Conservation (phyloP, 1,284 basidiomycete genomes). For the Inonotus hispidus region DNA sequence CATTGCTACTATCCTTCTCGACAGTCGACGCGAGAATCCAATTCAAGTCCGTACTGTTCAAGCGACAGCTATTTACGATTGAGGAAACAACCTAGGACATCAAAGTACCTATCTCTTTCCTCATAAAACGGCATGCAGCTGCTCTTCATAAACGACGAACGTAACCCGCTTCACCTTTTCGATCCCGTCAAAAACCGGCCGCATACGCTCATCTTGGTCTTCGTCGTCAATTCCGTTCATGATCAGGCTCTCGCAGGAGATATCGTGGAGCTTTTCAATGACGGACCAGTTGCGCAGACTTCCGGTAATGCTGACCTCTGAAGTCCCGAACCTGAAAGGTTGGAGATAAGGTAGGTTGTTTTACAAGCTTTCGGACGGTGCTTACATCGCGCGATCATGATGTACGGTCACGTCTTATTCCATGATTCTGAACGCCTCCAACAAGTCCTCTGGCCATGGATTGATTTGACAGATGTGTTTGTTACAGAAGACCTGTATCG, state of each 20-base stretch:
- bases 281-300: conserved; percentile 30
- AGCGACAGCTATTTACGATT: neutral
- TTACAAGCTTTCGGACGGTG: too few relatives aligned
- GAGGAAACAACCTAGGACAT: neutral
- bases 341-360: too few relatives aligned
- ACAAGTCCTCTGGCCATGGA: conserved; percentile 24
- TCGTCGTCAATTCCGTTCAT: conserved; percentile 29
- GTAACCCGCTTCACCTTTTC: conserved; percentile 29
- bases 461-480: conserved; percentile 22
- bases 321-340: conserved; percentile 28
- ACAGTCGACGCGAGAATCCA: too few relatives aligned
- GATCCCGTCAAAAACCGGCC: conserved; percentile 30
- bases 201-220: conserved; percentile 27
- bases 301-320: conserved; percentile 28
- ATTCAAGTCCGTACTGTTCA: too few relatives aligned
- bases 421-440: conserved; percentile 22
- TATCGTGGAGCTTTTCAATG: conserved; percentile 29
- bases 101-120: conserved; percentile 23
- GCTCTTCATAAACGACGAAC: conserved; percentile 28
- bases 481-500: conserved; percentile 22
- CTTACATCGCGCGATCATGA: conserved; percentile 24
- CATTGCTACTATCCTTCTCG: too few relatives aligned
- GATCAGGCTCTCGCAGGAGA: conserved; percentile 30
- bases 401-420: conserved; percentile 27
- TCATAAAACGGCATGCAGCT: conserved; percentile 28